Percentiles rank a stretch among this genome's conserved stretches.
phyloP scores from a whole-genome alignment of 768 basidiomycete genomes.

The Kwoniella sp. region DNA sequence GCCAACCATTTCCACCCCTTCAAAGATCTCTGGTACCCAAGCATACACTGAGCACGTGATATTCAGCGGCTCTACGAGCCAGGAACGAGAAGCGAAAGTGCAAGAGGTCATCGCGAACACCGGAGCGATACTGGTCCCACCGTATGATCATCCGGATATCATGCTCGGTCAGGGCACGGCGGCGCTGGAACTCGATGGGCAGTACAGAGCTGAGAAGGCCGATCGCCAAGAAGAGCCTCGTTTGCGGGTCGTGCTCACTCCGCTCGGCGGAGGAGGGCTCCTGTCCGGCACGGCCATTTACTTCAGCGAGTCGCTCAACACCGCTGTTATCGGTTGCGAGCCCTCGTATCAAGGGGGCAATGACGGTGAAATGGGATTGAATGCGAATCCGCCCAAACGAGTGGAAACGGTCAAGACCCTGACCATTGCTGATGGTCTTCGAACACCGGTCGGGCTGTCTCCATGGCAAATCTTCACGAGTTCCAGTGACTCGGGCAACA shows the following conservation, averaged over 20 bases:
- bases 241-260: conserved; percentile 34
- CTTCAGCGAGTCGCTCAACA: conserved; percentile 29
- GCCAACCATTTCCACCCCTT: conserved; percentile 42
- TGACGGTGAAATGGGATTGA: conserved; percentile 43
- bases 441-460: conserved; percentile 36
- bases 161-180: conserved; percentile 49
- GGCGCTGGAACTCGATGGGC: conserved; percentile 40
- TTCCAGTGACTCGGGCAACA: conserved; percentile 1
- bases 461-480: conserved; percentile 33
- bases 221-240: background rate
- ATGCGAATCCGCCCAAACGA: conserved; percentile 25
- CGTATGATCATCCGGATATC: conserved; percentile 47
- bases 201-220: conserved; percentile 14
- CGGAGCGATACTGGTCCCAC: conserved; percentile 41
- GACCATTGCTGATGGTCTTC: conserved; percentile 49
- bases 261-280: conserved; percentile 43
- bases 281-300: conserved; percentile 36
- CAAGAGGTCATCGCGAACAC: conserved; percentile 36
- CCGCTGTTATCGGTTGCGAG: conserved; percentile 30
- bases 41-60: conserved; percentile 36
- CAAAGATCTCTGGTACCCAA: conserved; percentile 45
- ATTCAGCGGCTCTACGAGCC: conserved; percentile 39
- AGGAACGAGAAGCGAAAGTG: conserved; percentile 39
- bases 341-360: conserved; percentile 40
- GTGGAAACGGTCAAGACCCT: conserved; percentile 35